Evolutionary conservation across 2,329 filamentous ascomycete species (phyloP).

Genomic region (Pyricularia grisea): DNA sequence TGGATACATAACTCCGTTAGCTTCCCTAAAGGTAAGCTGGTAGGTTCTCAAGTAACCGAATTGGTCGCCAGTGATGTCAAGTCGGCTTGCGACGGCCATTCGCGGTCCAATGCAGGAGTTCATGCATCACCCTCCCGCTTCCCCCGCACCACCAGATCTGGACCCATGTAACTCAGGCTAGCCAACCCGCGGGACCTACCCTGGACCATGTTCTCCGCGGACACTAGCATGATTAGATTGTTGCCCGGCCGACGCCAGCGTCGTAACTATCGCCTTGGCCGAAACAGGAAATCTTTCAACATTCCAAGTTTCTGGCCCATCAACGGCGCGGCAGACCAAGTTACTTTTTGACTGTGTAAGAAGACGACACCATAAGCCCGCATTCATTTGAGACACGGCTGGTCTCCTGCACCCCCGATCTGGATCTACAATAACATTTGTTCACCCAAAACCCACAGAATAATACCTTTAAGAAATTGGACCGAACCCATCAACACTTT

Average conservation of each 20-base stretch:
- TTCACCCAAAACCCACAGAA: neutral
- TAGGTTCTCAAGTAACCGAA: neutral
- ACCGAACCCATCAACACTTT: neutral
- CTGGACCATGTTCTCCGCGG: neutral
- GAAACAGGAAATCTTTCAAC: conserved; percentile 6
- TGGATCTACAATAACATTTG: neutral
- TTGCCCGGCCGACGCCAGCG: conserved; percentile 29
- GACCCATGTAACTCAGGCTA: neutral
- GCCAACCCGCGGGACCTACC: neutral
- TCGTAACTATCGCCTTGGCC: neutral
- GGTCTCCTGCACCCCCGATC: neutral
- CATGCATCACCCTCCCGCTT: neutral
- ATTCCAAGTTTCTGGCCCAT: neutral
- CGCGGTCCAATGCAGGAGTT: conserved; percentile 1
- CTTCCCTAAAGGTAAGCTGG: neutral
- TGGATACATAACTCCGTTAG: neutral
- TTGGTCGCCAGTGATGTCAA: neutral
- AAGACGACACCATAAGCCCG: neutral
- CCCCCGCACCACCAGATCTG: neutral
- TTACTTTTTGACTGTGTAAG: neutral
- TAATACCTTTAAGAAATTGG: neutral
- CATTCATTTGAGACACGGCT: neutral
- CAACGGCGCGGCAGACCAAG: neutral
- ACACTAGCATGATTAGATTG: conserved; percentile 21
- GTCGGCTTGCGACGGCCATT: conserved; percentile 5